phyloP scores from a whole-genome alignment of 2,329 filamentous ascomycete genomes.

The Amesomyces nigricolor region DNA sequence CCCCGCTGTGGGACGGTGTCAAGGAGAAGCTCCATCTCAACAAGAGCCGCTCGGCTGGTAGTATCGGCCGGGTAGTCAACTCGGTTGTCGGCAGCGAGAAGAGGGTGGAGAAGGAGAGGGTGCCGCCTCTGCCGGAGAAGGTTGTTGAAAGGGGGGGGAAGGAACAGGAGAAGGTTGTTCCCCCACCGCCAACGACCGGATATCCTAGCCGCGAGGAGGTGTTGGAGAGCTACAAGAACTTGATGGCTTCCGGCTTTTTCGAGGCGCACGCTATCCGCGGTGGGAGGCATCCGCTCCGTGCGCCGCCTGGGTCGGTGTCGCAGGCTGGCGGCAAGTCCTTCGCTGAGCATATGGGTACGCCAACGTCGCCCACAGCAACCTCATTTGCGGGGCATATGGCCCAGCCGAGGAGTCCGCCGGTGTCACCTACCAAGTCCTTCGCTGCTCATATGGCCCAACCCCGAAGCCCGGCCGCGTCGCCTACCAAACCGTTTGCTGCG shows the following conservation, averaged over 20 bases:
- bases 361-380: too few relatives aligned
- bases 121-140: not conserved
- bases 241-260: conserved; percentile 55
- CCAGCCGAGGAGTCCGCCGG: not conserved
- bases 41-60: conserved; percentile 24
- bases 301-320: not conserved
- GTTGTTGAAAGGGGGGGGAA: not conserved
- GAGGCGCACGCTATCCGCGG: conserved; percentile 53
- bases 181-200: conserved; percentile 27
- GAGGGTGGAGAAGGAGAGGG: conserved; percentile 1
- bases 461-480: not conserved
- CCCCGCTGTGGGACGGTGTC: conserved; percentile 32
- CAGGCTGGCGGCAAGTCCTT: conserved; percentile 2
- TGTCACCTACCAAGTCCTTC: conserved; percentile 1
- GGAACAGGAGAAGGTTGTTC: not conserved
- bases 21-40: conserved; percentile 29
- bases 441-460: conserved; percentile 9
- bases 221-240: conserved; percentile 50
- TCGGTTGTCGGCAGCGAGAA: conserved; percentile 7
- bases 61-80: conserved; percentile 17
- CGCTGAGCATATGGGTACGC: not conserved
- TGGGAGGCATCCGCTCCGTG: conserved; percentile 40
- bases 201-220: conserved; percentile 44
- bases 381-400: too few relatives aligned
- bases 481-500: conserved; percentile 4